Base-by-base conservation (phyloP, 768 basidiomycete genomes). In the Phlebiopsis flavidoalba region DNA sequence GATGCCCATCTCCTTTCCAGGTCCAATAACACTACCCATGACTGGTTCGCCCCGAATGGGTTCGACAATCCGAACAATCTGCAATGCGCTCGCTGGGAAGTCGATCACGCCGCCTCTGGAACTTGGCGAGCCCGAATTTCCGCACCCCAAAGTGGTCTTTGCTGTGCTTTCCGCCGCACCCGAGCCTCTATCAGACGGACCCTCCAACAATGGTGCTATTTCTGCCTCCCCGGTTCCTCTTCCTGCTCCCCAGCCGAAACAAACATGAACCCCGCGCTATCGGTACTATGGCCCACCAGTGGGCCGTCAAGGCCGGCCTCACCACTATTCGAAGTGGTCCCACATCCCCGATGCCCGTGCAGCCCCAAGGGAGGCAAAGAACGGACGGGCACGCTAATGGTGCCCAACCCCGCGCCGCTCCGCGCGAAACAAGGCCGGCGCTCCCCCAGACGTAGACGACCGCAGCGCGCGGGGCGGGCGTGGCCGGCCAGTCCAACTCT, bases 31-130 rank as follows among this genome's bases (percentile, higher is more conserved):
- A 65, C 70, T 19, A 69, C 71, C 57, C 60, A 69, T n/a, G n/a
- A 65, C 70, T 12, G 69, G 76, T 5, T 86, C 87, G 8, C 91
- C n/a, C 91, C 12, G 91, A 93, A 68, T 93, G 91, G 91, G 82
- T 93, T 31, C 84, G 91, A n/a, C n/a, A n/a, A n/a, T n/a, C 63
- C 82, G 91, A 60, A 89, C 88, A 36, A 86, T 93, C 60, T 93
- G 88, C 69, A n/a, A n/a, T 92, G 91, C 68, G 88, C 87, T 2
- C 81, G 81, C 17, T 93, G 88, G 88, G 89, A 91, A 68, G 70
- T 80, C 46, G 80, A 88, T 51, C 77, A 87, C 59, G 80, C 80
- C n/a, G 60, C 66, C 17, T 60, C 72, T 4, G 73, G n/a, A 76
- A 35, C 49, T 66, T 36, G 67, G 61, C 21, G 60, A 64, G 12